Evolutionary conservation across 208 protist genomes (phyloP), one percentile per base, ranked within the genome.

Genomic region (Trypanosoma avium): DNA sequence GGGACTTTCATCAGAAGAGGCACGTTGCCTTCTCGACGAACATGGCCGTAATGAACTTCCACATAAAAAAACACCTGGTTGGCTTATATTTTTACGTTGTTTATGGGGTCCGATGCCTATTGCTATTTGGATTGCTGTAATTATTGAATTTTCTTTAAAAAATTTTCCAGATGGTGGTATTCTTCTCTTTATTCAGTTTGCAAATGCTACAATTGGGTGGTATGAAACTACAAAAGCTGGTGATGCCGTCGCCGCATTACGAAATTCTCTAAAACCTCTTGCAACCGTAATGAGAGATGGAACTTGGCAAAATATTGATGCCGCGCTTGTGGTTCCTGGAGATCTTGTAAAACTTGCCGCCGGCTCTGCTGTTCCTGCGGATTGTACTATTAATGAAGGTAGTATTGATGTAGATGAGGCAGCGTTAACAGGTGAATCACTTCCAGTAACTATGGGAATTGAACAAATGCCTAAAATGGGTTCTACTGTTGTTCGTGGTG

Each of bases 401-500:
- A 59, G 68, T 3, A 84, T 98, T n/a, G 94, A 97, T 32, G 84
- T 98, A 60, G 96, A 98, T 63, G 94, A 98, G 79, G 79, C 93
- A 3, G 85, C 93, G 13, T 74, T 98, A 32, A 99, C 97, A 6
- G 97, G 97, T 27, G 97, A 99, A 79, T 98, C 96, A 3, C 81
- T 98, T 5, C 97, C 97, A 21, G 96, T 97, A 9, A 86, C 78
- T 36, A 96, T 94, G 77, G 77, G 77, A 45, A 30, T 66, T 30
- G 94, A 88, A 49, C 84, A 97, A 49, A 82, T 90, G 79, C 82
- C 86, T 53, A 97, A 95, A 75, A 95, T 96, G 76, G 96, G 96
- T 6, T 96, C 93, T 21, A 94, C 79, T 59, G 86, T 90, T 26
- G 81, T 92, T 58, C 81, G 82, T 32, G 88, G 84, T 13, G 84